Evolutionary conservation across 768 basidiomycete genomes (phyloP), one percentile per base, ranked within the genome.

Genomic region (Trametes maxima): DNA sequence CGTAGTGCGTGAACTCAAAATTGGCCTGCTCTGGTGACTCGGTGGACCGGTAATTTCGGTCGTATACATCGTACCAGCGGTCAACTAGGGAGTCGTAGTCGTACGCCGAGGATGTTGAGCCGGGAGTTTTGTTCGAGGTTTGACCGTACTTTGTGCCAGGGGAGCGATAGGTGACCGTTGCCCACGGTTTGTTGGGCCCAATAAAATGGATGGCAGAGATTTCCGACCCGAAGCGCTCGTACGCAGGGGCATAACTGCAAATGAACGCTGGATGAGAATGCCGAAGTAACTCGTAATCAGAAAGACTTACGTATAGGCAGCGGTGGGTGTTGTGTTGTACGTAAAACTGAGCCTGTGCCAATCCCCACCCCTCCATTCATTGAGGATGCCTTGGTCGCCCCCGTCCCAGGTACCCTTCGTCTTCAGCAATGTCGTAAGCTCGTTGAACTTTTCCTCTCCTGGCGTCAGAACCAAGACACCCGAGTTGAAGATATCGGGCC

Each of bases 401-500:
- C 97, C 97, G 69, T 98, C 96, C 89, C 95, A 98, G 46, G 87
- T 89, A 16, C 95, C 96, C 68, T 88, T 89, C 17, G 85, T 76
- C 63, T 86, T 84, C 62, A 95, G 79, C 58, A 97, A 80, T 16
- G 81, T 76, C 62, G 80, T 82, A 59, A 98, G 79, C 53, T 89
- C 82, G 7, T 81, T 77, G 73, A 96, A 99, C 70, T 95, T 94
- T 64, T 88, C 85, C 67, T 90, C 82, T 11, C 87, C 86, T 1
- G 95, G 95, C 54, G 84, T 81, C 39, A 94, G 75, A 52, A 98
- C 94, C 76, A 99, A 82, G 47, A 98, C 88, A 40, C 97, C 97
- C 22, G 95, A 96, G 74, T 99, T 99, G 80, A 99, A 99, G 63
- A 97, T 95, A 75, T 99, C 97, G 42, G 97, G 97, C 97, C 97